Evolutionary conservation across 768 basidiomycete species (phyloP), one percentile per base, ranked within the genome.

Genomic region (Pleurotus tuoliensis): DNA sequence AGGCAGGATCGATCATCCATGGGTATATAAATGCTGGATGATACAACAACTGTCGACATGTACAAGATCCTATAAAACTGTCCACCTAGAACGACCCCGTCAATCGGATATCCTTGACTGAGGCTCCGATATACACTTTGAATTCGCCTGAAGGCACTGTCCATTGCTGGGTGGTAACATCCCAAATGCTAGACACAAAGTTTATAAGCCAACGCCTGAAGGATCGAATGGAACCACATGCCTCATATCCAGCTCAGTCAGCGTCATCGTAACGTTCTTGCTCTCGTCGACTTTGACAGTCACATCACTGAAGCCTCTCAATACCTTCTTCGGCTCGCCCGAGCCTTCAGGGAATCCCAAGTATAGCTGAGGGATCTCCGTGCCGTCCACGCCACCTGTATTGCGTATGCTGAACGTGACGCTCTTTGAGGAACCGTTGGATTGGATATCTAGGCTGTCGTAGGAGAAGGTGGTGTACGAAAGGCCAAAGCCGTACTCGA

Each of bases 401-500:
- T 94, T 94, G 59, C 71, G 64, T 22, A 94, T 75, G 5, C 74
- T 68, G 66, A 93, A 92, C 0, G 77, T 78, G 6, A 89, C 82
- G 39, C 75, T 70, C 73, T 69, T 3, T 68, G 70, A 20, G 77
- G 72, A 13, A 60, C 56, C 9, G 63, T 51, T 3, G 87, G 66
- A 52, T 73, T 71, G 9, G 65, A 66, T 37, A 90, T 70, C 3
- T 8, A 94, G 72, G 27, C 78, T 72, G 40, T 76, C 81, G 68
- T 92, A 95, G 25, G 79, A 69, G 69, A 95, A 98, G 1, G 71
- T 79, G 38, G 94, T 88, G 74, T 97, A 98, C 55, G 86, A 88
- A 64, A 95, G 68, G 0, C 94, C 94, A 66, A 86, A 95, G 3
- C 94, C 94, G 67, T 97, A 98, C 65, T 92, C 90, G 64, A 84